phyloP scores from a whole-genome alignment of 1,139 yeast genomes.

The Geotrichum histeridarum region DNA sequence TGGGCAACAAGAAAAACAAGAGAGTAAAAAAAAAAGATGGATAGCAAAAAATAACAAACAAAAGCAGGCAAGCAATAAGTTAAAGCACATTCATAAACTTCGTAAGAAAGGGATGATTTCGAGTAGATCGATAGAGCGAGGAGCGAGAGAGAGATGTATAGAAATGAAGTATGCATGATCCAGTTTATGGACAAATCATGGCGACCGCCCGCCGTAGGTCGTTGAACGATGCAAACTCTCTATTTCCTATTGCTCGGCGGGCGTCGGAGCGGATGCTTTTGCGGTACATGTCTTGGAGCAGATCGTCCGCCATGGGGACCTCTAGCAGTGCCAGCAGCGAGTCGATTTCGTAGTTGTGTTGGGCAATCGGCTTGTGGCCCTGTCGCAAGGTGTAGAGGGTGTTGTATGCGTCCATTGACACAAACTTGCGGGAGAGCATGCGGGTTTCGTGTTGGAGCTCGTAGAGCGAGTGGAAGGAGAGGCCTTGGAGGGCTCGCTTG shows the following conservation, averaged over 20 bases:
- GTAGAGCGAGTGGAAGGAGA: slow-evolving; percentile 2
- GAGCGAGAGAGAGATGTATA: too few species aligned
- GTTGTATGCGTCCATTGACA: slow-evolving; percentile 15
- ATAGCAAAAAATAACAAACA: too few species aligned
- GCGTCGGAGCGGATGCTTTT: slow-evolving; percentile 7
- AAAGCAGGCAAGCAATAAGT: too few species aligned
- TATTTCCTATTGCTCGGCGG: background rate
- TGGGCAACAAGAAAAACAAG: too few species aligned
- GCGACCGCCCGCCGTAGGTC: slow-evolving; percentile 10
- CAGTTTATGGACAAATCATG: background rate
- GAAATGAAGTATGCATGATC: background rate
- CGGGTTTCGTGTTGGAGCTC: slow-evolving; percentile 13
- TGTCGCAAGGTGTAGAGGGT: slow-evolving; percentile 11
- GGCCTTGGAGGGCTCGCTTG: slow-evolving; percentile 3
- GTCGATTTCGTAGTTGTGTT: slow-evolving; percentile 12
- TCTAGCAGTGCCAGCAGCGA: slow-evolving; percentile 10
- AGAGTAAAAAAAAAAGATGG: too few species aligned
- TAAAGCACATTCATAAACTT: too few species aligned
- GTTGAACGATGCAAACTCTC: slow-evolving; percentile 2
- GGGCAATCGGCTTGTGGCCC: slow-evolving; percentile 2
- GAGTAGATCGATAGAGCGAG: too few species aligned
- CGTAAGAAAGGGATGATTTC: too few species aligned
- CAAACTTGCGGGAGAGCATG: slow-evolving; percentile 6
- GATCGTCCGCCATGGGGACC: slow-evolving; percentile 16
- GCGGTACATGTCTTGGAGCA: slow-evolving; percentile 15